Percentiles rank a stretch among this genome's conserved stretches.
Evolutionary conservation across 148 eudicot genomes (phyloP).

Genomic region (Persicaria tinctoria): DNA sequence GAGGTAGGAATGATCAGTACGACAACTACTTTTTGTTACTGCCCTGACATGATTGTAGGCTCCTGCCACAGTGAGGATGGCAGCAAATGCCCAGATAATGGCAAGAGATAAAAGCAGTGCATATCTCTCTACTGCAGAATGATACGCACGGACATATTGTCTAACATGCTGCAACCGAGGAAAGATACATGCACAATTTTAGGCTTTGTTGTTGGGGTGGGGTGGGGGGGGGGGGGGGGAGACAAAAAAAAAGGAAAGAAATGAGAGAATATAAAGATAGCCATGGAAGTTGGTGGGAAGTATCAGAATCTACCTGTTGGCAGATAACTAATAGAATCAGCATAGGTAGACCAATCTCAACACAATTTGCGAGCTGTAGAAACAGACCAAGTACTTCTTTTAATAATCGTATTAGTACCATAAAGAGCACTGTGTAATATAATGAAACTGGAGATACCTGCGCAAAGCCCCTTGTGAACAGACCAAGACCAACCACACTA

Average conservation of each 20-base stretch:
- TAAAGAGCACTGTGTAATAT: neutral
- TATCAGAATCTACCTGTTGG: constrained; percentile 54
- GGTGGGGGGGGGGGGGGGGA: no score
- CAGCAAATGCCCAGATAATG: constrained; percentile 83
- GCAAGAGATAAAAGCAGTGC: constrained; percentile 73
- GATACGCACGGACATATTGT: constrained; percentile 34
- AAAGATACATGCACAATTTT: neutral
- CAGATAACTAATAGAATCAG: constrained; percentile 51
- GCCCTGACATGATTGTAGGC: constrained; percentile 55
- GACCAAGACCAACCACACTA: constrained; percentile 77
- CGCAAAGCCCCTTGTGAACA: constrained; percentile 77
- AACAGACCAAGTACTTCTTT: constrained; percentile 5
- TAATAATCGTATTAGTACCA: constrained; percentile 2
- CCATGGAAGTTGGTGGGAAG: constrained; percentile 7
- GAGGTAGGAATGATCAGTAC: constrained; percentile 60
- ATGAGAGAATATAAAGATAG: neutral
- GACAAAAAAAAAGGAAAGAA: neutral
- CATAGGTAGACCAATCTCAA: constrained; percentile 89
- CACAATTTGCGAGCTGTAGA: constrained; percentile 69
- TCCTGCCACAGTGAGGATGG: constrained; percentile 80
- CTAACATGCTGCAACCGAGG: constrained; percentile 48
- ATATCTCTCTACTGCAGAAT: constrained; percentile 58
- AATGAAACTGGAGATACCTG: constrained; percentile 36
- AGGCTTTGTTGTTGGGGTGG: neutral
- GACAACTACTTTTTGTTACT: constrained; percentile 58